These are phyloP conservation scores for Cephaloascus fragrans DNA, from an alignment of 805 yeast species.

Conservation along the genomic window DNA sequence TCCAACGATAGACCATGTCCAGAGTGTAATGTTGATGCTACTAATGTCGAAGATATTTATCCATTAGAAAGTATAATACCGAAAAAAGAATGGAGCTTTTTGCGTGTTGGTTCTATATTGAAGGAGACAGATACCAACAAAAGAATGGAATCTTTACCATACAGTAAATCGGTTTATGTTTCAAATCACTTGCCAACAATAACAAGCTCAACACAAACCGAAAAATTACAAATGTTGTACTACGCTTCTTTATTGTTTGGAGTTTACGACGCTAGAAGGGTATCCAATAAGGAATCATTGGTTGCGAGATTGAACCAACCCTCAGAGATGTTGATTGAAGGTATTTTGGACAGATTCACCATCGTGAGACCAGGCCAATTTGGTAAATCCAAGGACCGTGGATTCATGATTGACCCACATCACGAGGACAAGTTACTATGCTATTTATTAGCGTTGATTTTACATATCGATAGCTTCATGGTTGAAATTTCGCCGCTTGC, in stretches of 20 bases:
- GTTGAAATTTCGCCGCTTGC: slow-evolving; percentile 78
- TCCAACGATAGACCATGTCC: slow-evolving; percentile 80
- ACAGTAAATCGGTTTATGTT: slow-evolving; percentile 45
- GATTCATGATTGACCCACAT: slow-evolving; percentile 79
- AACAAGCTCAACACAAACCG: slow-evolving; percentile 32
- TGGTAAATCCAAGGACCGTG: slow-evolving; percentile 67
- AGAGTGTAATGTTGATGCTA: slow-evolving; percentile 64
- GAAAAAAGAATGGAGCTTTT: slow-evolving; percentile 46
- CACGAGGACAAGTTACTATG: slow-evolving; percentile 82
- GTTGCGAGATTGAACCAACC: slow-evolving; percentile 56
- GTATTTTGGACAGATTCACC: slow-evolving; percentile 64
- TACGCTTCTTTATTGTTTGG: slow-evolving; percentile 77
- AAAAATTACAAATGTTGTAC: slow-evolving; percentile 62
- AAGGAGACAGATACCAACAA: slow-evolving; percentile 41
- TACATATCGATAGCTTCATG: slow-evolving; percentile 68
- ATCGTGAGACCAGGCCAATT: slow-evolving; percentile 50
- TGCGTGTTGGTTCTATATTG: slow-evolving; percentile 55
- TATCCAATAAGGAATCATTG: slow-evolving; percentile 46
- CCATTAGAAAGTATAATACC: slow-evolving; percentile 67
- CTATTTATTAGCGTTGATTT: slow-evolving; percentile 57
- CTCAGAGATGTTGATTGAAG: slow-evolving; percentile 66
- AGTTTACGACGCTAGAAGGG: slow-evolving; percentile 64
- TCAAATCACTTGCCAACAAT: slow-evolving; percentile 32
- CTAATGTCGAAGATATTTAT: slow-evolving; percentile 73
- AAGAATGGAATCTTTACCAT: slow-evolving; percentile 55